These are phyloP conservation scores for Aspergillus proliferans DNA, from an alignment of 2,329 filamentous ascomycete species.

Conservation along the genomic window DNA sequence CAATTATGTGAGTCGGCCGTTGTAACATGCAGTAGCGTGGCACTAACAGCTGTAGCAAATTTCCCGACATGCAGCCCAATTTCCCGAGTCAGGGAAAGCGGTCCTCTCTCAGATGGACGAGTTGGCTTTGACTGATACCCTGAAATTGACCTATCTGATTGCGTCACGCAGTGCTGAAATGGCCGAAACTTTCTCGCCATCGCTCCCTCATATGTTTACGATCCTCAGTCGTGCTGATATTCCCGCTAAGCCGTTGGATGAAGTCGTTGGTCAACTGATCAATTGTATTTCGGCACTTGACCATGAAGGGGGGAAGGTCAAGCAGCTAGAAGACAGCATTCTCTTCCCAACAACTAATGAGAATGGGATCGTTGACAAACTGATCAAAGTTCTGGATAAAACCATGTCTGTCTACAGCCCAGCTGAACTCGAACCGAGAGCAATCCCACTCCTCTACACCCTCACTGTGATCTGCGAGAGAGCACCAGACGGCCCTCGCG, in stretches of 20 bases:
- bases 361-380: constrained; percentile 54
- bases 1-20: constrained; percentile 39
- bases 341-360: constrained; percentile 62
- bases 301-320: constrained; percentile 50
- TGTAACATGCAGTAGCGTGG: no score
- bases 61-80: constrained; percentile 59
- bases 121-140: constrained; percentile 73
- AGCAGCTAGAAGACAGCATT: constrained; percentile 40
- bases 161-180: constrained; percentile 66
- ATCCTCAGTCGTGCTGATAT: constrained; percentile 60
- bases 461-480: constrained; percentile 65
- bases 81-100: constrained; percentile 36
- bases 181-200: constrained; percentile 56
- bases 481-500: constrained; percentile 57
- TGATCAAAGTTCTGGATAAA: constrained; percentile 65
- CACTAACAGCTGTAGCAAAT: constrained; percentile 50
- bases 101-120: constrained; percentile 52
- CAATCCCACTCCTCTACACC: constrained; percentile 68
- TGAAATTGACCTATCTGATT: constrained; percentile 86
- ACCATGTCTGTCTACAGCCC: constrained; percentile 60
- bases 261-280: constrained; percentile 64
- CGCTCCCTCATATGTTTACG: constrained; percentile 63
- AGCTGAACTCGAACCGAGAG: constrained; percentile 63
- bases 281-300: constrained; percentile 79
- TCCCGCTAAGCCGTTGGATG: constrained; percentile 61